These are phyloP conservation scores for Microstegium vimineum DNA, from an alignment of 176 grass and related monocot species.

Conservation along the genomic window DNA sequence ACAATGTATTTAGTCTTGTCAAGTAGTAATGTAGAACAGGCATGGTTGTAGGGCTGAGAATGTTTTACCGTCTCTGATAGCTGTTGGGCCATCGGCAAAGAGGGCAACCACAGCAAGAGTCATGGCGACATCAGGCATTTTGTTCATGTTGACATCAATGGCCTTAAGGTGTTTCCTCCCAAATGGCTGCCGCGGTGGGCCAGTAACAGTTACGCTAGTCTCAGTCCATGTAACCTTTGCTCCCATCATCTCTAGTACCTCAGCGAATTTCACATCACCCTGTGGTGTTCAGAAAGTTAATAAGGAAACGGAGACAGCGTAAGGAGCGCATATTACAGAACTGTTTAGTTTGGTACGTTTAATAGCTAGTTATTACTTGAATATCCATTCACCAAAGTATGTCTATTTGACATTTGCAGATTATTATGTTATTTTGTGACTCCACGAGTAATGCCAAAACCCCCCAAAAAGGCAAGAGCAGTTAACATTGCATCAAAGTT, in stretches of 20 bases:
- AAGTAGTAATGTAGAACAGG: too few species aligned
- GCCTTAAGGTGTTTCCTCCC: conserved; percentile 75
- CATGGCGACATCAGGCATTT: conserved; percentile 99
- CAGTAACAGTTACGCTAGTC: conserved; percentile 85
- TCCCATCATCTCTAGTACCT: conserved; percentile 98
- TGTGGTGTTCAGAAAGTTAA: conserved; percentile 23
- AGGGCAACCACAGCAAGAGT: conserved; percentile 93
- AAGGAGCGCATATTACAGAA: not conserved
- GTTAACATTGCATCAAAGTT: not conserved
- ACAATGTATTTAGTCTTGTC: not conserved
- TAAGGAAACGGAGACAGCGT: not conserved
- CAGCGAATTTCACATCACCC: conserved; percentile 99
- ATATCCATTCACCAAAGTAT: not conserved
- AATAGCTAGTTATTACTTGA: not conserved
- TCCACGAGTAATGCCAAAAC: not conserved
- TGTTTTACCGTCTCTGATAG: conserved; percentile 89
- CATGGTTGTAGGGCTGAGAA: not conserved
- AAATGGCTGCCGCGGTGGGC: conserved; percentile 64
- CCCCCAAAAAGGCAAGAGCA: not conserved
- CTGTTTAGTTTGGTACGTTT: not conserved
- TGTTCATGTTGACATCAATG: conserved; percentile 98
- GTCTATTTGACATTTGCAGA: not conserved
- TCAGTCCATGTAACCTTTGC: conserved; percentile 95
- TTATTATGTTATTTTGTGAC: not conserved
- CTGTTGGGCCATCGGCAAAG: conserved; percentile 90